Percentiles rank a stretch among this genome's conserved stretches.
Conservation (phyloP, 345 rosid species). For the Pugionium dolabratum region DNA sequence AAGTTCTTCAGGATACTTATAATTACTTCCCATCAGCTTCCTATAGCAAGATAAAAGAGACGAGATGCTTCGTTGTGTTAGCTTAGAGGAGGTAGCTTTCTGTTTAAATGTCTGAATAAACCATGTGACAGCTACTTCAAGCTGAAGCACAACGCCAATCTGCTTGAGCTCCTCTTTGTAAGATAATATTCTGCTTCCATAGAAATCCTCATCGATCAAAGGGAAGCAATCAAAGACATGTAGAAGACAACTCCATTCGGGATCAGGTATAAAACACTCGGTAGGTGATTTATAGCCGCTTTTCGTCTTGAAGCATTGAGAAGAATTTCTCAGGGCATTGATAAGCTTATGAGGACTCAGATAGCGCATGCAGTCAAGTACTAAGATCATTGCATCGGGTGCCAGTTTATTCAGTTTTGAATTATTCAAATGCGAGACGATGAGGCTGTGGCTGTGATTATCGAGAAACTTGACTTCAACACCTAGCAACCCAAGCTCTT, state of each 20-base stretch:
- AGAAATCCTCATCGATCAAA: conserved; percentile 44
- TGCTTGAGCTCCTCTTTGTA: conserved; percentile 48
- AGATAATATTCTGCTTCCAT: conserved; percentile 38
- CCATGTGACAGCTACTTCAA: conserved; percentile 47
- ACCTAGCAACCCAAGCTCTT: conserved; percentile 63
- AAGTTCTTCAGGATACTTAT: conserved; percentile 41
- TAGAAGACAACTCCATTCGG: conserved; percentile 59
- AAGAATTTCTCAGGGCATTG: conserved; percentile 23
- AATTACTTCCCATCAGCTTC: conserved; percentile 27
- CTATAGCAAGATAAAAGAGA: conserved; percentile 54
- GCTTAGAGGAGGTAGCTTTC: conserved; percentile 37
- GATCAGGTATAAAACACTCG: conserved; percentile 58
- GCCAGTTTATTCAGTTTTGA: conserved; percentile 26
- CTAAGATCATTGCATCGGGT: conserved; percentile 50
- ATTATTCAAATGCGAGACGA: conserved; percentile 46
- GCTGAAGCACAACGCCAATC: conserved; percentile 51
- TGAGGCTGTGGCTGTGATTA: conserved; percentile 43
- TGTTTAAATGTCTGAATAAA: conserved; percentile 46
- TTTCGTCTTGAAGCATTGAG: conserved; percentile 54
- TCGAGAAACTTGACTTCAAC: conserved; percentile 43
- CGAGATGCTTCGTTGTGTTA: conserved; percentile 41
- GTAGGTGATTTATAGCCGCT: conserved; percentile 49
- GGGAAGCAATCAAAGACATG: conserved; percentile 53
- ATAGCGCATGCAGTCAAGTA: conserved; percentile 45
- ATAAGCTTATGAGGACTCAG: conserved; percentile 30